These are phyloP conservation scores for Spergularia azorica DNA, from an alignment of 179 eudicot genomes.

Conservation along the genomic window DNA sequence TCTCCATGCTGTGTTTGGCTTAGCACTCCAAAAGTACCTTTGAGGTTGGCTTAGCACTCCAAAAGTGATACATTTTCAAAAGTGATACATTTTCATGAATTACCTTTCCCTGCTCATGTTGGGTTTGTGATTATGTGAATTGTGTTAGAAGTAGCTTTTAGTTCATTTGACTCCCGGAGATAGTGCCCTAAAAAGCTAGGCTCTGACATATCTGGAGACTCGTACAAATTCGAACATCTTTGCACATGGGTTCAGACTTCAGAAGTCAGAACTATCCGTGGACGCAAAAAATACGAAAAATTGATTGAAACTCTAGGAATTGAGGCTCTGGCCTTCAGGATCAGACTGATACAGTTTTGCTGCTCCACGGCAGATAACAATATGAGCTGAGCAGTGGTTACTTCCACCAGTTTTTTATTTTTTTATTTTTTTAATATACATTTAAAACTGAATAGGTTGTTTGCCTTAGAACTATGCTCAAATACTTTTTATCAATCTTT, in stretches of 20 bases:
- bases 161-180: not conserved
- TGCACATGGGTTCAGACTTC: not conserved
- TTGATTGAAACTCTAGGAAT: too few relatives aligned
- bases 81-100: not conserved
- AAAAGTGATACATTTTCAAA: too few relatives aligned
- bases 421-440: too few relatives aligned
- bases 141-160: not conserved
- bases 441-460: too few relatives aligned
- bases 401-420: not conserved
- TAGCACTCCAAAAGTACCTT: not conserved
- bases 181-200: too few relatives aligned
- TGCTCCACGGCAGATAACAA: not conserved
- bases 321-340: not conserved
- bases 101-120: not conserved
- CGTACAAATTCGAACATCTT: not conserved
- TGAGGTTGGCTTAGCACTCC: conserved; percentile 4
- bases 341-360: not conserved
- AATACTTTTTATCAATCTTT: too few relatives aligned
- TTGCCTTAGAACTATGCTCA: too few relatives aligned
- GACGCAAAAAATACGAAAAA: too few relatives aligned
- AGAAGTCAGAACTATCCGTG: too few relatives aligned
- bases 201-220: too few relatives aligned
- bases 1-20: not conserved
- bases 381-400: conserved; percentile 58
- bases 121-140: not conserved